Evolutionary conservation across 441 rosid genomes (phyloP).

Genomic region (Erysimum cheiri): DNA sequence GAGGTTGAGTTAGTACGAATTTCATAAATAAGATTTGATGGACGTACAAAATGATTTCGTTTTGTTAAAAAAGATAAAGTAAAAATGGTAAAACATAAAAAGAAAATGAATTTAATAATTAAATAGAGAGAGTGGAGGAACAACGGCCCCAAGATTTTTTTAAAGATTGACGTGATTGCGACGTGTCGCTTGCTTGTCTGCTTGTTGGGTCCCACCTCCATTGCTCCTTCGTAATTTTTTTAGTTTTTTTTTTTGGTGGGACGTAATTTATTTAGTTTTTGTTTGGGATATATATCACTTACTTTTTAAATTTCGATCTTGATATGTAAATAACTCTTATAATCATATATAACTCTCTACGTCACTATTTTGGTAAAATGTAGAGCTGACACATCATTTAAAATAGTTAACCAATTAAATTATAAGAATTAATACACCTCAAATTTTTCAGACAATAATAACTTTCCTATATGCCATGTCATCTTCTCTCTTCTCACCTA

Average conservation of each 20-base stretch:
- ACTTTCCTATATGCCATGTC: too few relatives aligned
- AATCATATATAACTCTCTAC: too few relatives aligned
- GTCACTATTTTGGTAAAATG: too few relatives aligned
- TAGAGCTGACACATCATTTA: too few relatives aligned
- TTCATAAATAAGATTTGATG: conserved; percentile 30
- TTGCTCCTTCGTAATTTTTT: conserved; percentile 10
- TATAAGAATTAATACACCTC: too few relatives aligned
- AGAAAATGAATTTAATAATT: background rate
- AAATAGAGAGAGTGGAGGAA: conserved; percentile 33
- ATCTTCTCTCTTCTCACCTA: too few relatives aligned
- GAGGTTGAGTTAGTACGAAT: conserved; percentile 29
- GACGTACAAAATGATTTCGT: conserved; percentile 36
- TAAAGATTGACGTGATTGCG: conserved; percentile 39
- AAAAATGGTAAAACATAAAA: conserved; percentile 21
- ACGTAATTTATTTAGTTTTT: background rate
- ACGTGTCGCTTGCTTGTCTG: conserved; percentile 46
- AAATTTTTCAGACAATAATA: too few relatives aligned
- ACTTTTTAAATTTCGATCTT: background rate
- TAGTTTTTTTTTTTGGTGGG: too few relatives aligned
- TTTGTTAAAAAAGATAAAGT: conserved; percentile 13
- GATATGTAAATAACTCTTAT: background rate
- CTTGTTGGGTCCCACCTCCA: conserved; percentile 3
- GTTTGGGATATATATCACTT: background rate
- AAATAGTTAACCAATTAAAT: too few relatives aligned
- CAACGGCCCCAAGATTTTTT: conserved; percentile 38